Evolutionary conservation across 345 rosid genomes (phyloP).

Genomic region (Draba incana): DNA sequence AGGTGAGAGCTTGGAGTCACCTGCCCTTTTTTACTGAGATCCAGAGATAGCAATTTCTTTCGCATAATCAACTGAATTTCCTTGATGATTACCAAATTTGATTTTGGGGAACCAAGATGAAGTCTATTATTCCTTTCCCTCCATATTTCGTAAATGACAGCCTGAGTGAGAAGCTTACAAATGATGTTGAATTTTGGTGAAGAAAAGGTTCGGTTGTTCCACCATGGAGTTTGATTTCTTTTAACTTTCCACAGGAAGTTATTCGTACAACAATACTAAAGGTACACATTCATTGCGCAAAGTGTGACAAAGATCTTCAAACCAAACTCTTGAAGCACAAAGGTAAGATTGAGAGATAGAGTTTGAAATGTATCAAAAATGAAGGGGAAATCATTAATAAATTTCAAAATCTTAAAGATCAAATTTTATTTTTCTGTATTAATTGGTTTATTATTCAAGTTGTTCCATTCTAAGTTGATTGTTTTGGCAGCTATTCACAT

Average conservation of each 20-base stretch:
- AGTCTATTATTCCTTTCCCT: too few relatives aligned
- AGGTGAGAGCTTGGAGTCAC: too few relatives aligned
- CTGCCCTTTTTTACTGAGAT: too few relatives aligned
- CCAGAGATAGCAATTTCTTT: too few relatives aligned
- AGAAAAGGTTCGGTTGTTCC: too few relatives aligned
- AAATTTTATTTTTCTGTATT: neutral
- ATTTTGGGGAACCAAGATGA: too few relatives aligned
- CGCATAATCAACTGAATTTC: too few relatives aligned
- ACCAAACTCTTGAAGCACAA: slow-evolving; percentile 57
- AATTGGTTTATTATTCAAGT: neutral
- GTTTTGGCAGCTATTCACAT: slow-evolving; percentile 56
- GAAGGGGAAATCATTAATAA: neutral
- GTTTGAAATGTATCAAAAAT: neutral
- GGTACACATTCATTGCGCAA: slow-evolving; percentile 74
- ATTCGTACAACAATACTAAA: slow-evolving; percentile 55
- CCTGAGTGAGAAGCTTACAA: too few relatives aligned
- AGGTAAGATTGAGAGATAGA: slow-evolving; percentile 46
- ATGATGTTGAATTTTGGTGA: too few relatives aligned
- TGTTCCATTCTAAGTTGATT: slow-evolving; percentile 19
- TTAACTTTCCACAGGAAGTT: slow-evolving; percentile 43
- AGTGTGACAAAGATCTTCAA: slow-evolving; percentile 70
- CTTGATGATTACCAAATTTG: too few relatives aligned
- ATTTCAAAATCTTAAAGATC: neutral
- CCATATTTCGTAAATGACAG: too few relatives aligned
- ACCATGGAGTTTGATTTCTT: neutral